These are phyloP conservation scores for Metschnikowia kunwiensis DNA, from an alignment of 805 yeast genomes.

Conservation along the genomic window DNA sequence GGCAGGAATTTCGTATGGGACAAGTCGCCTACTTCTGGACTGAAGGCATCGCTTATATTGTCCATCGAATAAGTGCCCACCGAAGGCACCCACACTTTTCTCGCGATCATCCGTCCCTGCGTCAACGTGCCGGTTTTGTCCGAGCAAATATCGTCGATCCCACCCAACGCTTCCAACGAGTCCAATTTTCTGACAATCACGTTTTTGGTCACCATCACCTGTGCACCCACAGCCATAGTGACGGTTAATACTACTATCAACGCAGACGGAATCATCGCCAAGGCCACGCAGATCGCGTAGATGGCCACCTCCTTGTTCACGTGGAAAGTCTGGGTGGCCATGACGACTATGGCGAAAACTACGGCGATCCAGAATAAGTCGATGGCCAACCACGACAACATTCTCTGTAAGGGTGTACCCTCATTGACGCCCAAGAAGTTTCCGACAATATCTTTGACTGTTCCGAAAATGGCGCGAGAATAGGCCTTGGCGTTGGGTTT, in stretches of 20 bases:
- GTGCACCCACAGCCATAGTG: conserved; percentile 82
- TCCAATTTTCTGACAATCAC: conserved; percentile 77
- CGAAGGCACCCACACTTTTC: conserved; percentile 64
- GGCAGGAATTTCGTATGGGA: conserved; percentile 36
- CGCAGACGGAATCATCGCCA: conserved; percentile 81
- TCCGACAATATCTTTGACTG: conserved; percentile 56
- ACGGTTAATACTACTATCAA: conserved; percentile 76
- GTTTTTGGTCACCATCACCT: conserved; percentile 60
- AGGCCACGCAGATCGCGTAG: conserved; percentile 81
- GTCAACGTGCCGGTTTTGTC: conserved; percentile 84
- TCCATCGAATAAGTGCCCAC: conserved; percentile 54
- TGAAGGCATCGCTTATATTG: conserved; percentile 56
- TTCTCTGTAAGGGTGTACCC: conserved; percentile 81
- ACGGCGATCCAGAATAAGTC: conserved; percentile 72
- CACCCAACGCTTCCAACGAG: conserved; percentile 75
- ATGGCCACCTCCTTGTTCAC: conserved; percentile 83
- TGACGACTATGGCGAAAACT: conserved; percentile 78
- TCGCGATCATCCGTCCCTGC: conserved; percentile 76
- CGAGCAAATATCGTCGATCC: conserved; percentile 75
- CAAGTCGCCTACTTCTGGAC: conserved; percentile 59
- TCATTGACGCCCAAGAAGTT: conserved; percentile 69
- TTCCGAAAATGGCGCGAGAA: conserved; percentile 42
- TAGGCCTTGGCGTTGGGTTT: conserved; percentile 44
- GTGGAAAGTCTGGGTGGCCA: conserved; percentile 74
- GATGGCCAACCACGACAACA: conserved; percentile 73